phyloP scores from a whole-genome alignment of 208 protist genomes.

The Leishmania tarentolae region DNA sequence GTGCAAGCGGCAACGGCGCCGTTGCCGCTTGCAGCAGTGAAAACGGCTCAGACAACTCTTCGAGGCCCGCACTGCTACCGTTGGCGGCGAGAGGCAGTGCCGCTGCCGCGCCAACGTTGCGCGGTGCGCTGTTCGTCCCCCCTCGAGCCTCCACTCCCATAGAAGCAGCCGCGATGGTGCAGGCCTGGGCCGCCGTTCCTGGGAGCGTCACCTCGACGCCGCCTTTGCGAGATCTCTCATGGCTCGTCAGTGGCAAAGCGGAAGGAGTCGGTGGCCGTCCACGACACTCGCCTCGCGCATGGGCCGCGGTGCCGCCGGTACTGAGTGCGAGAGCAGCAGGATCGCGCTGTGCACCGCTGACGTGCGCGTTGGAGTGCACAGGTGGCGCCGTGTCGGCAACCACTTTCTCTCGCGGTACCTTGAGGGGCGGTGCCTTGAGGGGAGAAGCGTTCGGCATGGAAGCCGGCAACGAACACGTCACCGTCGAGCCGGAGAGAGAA shows the following conservation, averaged over 20 bases:
- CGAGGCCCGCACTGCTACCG: background rate
- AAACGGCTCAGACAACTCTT: background rate
- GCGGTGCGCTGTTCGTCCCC: background rate
- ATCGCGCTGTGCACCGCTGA: constrained; percentile 8
- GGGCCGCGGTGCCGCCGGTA: background rate
- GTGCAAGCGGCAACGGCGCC: background rate
- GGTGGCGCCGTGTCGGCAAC: constrained; percentile 15
- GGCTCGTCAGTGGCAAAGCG: background rate
- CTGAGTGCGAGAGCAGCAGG: constrained; percentile 1
- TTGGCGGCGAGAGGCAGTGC: background rate
- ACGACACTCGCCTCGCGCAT: background rate
- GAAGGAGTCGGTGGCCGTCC: background rate
- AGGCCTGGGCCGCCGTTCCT: background rate
- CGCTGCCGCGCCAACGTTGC: background rate
- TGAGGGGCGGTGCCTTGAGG: constrained; percentile 18
- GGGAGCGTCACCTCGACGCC: background rate
- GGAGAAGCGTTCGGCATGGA: constrained; percentile 8
- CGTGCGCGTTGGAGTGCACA: constrained; percentile 5
- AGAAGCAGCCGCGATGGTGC: background rate
- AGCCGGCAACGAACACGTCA: constrained; percentile 5
- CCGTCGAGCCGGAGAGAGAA: background rate
- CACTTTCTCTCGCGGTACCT: constrained; percentile 25
- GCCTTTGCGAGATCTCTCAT: background rate
- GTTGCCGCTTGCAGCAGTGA: background rate
- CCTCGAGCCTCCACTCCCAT: background rate